Evolutionary conservation across 352 stramenopile species (phyloP).

Genomic region (Globisporangium yorkense): DNA sequence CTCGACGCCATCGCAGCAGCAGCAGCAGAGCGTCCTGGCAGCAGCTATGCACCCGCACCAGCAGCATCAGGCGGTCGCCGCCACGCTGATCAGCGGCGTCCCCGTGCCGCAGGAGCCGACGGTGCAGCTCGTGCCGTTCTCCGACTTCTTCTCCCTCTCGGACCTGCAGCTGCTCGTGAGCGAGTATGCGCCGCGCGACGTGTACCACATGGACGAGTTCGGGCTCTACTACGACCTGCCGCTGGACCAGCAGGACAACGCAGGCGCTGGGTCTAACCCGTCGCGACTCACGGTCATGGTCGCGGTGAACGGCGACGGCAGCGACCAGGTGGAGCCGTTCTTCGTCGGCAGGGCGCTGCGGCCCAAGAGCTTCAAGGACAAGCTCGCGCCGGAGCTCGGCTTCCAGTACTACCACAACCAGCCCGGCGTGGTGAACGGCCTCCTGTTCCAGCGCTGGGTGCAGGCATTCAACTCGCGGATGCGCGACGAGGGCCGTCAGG

Average conservation of each 20-base stretch:
- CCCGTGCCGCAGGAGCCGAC: neutral
- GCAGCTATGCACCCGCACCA: neutral
- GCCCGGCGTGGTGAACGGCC: conserved; percentile 13
- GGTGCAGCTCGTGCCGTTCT: neutral
- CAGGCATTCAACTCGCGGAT: conserved; percentile 14
- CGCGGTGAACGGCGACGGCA: conserved; percentile 13
- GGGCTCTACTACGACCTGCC: conserved; percentile 17
- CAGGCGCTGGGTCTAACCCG: neutral
- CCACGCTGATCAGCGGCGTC: neutral
- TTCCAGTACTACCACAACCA: conserved; percentile 18
- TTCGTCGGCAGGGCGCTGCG: conserved; percentile 13
- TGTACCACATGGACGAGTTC: conserved; percentile 20
- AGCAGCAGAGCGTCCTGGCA: neutral
- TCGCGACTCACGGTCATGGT: conserved; percentile 10
- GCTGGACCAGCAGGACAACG: conserved; percentile 1
- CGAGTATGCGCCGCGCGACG: conserved; percentile 12
- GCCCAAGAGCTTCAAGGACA: conserved; percentile 10
- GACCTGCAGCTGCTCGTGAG: conserved; percentile 5
- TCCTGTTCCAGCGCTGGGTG: conserved; percentile 20
- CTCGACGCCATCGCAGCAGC: neutral
- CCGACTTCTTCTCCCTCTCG: conserved; percentile 3
- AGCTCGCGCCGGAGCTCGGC: conserved; percentile 12
- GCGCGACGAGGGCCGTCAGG: conserved; percentile 9
- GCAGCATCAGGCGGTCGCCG: neutral
- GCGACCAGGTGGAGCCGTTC: conserved; percentile 14